These are phyloP conservation scores for Phytophthora sp. DNA, from an alignment of 352 stramenopile genomes.

Conservation along the genomic window DNA sequence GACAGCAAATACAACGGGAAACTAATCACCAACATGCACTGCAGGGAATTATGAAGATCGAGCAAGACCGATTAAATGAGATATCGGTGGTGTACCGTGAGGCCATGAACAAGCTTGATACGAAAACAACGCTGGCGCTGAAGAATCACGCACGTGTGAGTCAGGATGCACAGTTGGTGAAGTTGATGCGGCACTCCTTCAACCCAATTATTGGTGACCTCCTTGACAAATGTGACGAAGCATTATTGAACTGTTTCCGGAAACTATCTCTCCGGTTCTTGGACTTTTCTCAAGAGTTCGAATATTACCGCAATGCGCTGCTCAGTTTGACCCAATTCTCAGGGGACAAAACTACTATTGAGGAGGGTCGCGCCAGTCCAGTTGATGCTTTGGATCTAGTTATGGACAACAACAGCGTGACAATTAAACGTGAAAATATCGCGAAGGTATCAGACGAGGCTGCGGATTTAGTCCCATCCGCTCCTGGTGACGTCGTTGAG, in stretches of 20 bases:
- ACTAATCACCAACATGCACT: slow-evolving; percentile 63
- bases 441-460: slow-evolving; percentile 24
- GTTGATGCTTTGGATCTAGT: slow-evolving; percentile 24
- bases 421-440: slow-evolving; percentile 61
- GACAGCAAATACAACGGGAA: slow-evolving; percentile 58
- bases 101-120: slow-evolving; percentile 53
- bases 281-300: slow-evolving; percentile 81
- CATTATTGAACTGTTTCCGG: slow-evolving; percentile 65
- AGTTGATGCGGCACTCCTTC: slow-evolving; percentile 76
- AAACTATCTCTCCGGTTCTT: slow-evolving; percentile 70
- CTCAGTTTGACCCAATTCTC: slow-evolving; percentile 46
- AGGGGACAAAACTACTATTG: slow-evolving; percentile 17
- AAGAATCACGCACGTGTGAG: slow-evolving; percentile 68
- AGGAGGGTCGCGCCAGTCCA: slow-evolving; percentile 11
- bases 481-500: slow-evolving; percentile 22
- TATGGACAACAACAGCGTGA: slow-evolving; percentile 30
- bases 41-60: slow-evolving; percentile 76
- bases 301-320: slow-evolving; percentile 76
- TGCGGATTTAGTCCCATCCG: background rate
- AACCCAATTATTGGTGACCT: slow-evolving; percentile 68
- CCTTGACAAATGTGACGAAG: slow-evolving; percentile 73
- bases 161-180: slow-evolving; percentile 64
- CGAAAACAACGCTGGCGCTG: slow-evolving; percentile 48
- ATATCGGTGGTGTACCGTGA: slow-evolving; percentile 66
- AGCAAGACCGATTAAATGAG: slow-evolving; percentile 67